phyloP scores from a whole-genome alignment of 2,329 filamentous ascomycete species.

The Colletotrichum eleusines region DNA sequence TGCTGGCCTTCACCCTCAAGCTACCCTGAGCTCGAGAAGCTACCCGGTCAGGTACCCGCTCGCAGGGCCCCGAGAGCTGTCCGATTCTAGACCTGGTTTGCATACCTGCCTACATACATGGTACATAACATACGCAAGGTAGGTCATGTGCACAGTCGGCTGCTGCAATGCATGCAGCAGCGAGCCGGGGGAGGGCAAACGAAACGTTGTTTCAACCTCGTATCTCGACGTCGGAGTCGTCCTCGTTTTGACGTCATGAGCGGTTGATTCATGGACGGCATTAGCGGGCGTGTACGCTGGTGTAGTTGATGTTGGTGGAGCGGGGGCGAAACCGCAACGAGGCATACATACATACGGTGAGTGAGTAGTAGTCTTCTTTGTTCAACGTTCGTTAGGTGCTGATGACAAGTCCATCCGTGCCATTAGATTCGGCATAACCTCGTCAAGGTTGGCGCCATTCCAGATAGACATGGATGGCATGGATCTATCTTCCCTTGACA shows the following conservation, averaged over 20 bases:
- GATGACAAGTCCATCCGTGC: conserved; percentile 30
- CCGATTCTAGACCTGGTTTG: background rate
- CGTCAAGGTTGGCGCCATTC: background rate
- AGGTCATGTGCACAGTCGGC: background rate
- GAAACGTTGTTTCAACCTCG: conserved; percentile 13
- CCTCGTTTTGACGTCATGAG: background rate
- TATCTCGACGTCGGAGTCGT: background rate
- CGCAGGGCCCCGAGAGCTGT: conserved; percentile 2
- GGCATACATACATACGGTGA: too few species aligned
- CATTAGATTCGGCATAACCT: background rate
- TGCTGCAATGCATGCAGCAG: background rate
- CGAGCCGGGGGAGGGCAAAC: background rate
- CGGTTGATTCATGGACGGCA: background rate
- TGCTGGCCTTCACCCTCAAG: too few species aligned
- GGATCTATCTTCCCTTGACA: too few species aligned
- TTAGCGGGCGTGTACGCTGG: background rate
- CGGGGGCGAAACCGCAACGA: conserved; percentile 21
- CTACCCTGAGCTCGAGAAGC: conserved; percentile 24
- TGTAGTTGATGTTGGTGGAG: background rate
- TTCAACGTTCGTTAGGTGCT: background rate
- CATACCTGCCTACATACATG: background rate
- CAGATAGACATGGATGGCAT: too few species aligned
- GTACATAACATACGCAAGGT: background rate
- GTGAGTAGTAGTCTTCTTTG: too few species aligned
- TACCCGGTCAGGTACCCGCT: conserved; percentile 22